These are phyloP conservation scores for Trichoderma polysporum DNA, from an alignment of 2,329 filamentous ascomycete species.

Conservation along the genomic window DNA sequence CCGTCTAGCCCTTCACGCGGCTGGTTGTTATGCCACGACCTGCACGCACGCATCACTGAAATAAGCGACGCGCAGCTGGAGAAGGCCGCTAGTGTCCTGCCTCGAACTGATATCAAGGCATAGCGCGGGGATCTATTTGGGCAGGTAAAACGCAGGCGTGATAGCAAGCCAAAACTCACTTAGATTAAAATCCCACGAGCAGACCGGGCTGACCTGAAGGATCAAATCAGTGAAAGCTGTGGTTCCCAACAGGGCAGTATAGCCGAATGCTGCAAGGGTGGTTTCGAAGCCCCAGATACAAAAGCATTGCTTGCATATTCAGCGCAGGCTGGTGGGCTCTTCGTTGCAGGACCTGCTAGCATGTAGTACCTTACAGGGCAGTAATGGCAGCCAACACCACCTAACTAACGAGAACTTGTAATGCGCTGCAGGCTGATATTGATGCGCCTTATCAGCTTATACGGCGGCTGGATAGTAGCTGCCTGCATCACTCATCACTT, in stretches of 20 bases:
- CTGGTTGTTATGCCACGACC: background rate
- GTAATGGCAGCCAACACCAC: background rate
- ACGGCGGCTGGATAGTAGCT: background rate
- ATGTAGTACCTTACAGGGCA: background rate
- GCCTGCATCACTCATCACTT: background rate
- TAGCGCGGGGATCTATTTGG: background rate
- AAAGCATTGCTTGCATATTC: conserved; percentile 16
- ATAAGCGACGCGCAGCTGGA: conserved; percentile 19
- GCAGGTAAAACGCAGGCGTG: conserved; percentile 10
- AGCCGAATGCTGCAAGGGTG: conserved; percentile 15
- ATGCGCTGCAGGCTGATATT: background rate
- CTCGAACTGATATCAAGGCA: background rate
- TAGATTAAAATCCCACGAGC: conserved; percentile 3
- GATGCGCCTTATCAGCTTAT: conserved; percentile 10
- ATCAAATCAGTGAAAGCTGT: conserved; percentile 13
- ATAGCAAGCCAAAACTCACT: background rate
- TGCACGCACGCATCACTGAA: conserved; percentile 13
- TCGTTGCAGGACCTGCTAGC: background rate
- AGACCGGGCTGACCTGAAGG: conserved; percentile 15
- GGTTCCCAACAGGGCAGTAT: conserved; percentile 19
- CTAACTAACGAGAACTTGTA: background rate
- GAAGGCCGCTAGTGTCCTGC: conserved; percentile 1
- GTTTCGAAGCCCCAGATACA: background rate
- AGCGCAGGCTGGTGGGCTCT: background rate
- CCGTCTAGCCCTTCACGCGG: background rate